Base-by-base conservation (phyloP, 106 monocot species). In the Dendrobium catenatum region DNA sequence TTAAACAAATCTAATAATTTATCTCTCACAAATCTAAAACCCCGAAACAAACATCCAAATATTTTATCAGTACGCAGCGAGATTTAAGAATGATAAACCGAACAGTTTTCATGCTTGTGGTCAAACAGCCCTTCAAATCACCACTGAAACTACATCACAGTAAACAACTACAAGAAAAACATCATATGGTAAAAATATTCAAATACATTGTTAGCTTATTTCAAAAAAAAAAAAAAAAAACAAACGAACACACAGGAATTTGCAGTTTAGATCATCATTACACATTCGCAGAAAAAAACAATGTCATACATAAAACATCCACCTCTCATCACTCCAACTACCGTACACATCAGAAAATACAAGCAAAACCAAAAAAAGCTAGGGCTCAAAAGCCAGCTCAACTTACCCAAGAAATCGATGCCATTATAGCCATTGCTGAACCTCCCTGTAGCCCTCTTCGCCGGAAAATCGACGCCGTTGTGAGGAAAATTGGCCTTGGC, bases 381-480 rank as follows among this genome's bases (percentile, higher is more conserved):
- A 74, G 6, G 43, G 70, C 41, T 20, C 6, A 74, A 43, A 70
- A 72, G 24, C 72, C 74, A 20, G 49, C 22, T 43, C 43, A 42
- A 48, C 54, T 42, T 44, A 90, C 92, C 92, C 66, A 93, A 79
- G 67, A 90, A 90, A 58, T 93, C 92, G 75, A 88, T 77, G 81
- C 86, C 83, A 48, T 93, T 93, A 81, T 90, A 90, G 67, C 90
- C 92, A 54, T 93, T 93, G 77, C 92, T 93, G 81, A 90, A 93
- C 82, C 92, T 80, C 3, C 92, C 92, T 1, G 92, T 90, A 68
- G 92, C 83, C 42, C 88, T 55, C 6, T 82, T 79, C 74, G n/a
- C 58, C n/a, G 86, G 88, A 64, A 90, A 93, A 72, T 93, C 92
- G 42, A 93, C 51, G 22, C 92, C 92, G 27, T 93, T 82, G 68